Conservation (phyloP, 2,329 filamentous ascomycete genomes). For the Trichoderma koningiopsis region DNA sequence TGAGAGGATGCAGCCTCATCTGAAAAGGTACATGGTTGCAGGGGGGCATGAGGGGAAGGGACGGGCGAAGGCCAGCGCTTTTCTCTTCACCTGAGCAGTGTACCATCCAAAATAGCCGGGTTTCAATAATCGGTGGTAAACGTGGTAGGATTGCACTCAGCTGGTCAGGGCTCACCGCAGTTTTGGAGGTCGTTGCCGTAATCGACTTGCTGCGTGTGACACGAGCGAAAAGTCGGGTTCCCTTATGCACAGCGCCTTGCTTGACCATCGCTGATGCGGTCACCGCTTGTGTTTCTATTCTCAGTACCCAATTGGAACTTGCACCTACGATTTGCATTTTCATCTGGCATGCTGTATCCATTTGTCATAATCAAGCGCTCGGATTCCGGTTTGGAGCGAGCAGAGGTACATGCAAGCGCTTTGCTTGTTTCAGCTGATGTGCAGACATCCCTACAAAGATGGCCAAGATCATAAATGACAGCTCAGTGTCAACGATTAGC, state of each 20-base stretch:
- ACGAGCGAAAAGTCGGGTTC: background rate
- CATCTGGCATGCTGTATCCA: background rate
- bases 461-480: background rate
- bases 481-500: background rate
- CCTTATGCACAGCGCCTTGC: background rate
- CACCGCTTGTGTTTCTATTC: background rate
- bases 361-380: background rate
- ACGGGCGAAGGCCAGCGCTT: background rate
- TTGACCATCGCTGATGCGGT: background rate
- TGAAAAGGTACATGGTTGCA: background rate
- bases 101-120: background rate
- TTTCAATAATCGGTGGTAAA: background rate
- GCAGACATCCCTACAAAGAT: background rate
- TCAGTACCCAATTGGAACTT: background rate
- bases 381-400: background rate
- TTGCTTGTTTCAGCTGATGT: background rate
- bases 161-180: background rate
- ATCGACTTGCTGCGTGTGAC: background rate
- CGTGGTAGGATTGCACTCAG: background rate
- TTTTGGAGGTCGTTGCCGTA: background rate
- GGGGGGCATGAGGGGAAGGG: background rate
- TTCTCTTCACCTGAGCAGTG: background rate
- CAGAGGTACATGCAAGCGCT: background rate
- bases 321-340: background rate
- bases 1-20: background rate